Conservation (phyloP, 139 green algal species). For the Protoeuglena noctilucae region DNA sequence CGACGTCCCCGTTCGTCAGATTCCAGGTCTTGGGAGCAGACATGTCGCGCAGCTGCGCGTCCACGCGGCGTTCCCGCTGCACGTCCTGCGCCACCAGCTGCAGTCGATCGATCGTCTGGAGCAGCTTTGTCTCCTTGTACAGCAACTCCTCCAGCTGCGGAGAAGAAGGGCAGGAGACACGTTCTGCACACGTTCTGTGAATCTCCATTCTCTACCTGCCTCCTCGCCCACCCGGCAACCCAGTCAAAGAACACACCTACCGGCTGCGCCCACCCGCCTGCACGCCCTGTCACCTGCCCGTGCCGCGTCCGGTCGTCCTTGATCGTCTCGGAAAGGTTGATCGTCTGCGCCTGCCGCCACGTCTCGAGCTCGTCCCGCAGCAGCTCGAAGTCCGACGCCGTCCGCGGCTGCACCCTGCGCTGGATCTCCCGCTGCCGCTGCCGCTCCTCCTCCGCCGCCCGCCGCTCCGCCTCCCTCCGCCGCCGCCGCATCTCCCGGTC, state of each 20-base stretch:
- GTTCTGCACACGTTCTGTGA: too few species aligned
- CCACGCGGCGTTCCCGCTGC: conserved; percentile 30
- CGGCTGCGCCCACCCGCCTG: too few species aligned
- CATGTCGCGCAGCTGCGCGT: conserved; percentile 30
- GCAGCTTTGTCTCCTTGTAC: conserved; percentile 51
- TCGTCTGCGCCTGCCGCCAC: conserved; percentile 49
- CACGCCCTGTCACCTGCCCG: too few species aligned
- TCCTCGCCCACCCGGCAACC: too few species aligned
- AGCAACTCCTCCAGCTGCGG: not conserved
- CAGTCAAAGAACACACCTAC: too few species aligned
- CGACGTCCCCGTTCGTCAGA: conserved; percentile 27
- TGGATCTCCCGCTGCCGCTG: conserved; percentile 37
- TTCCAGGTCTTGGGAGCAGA: conserved; percentile 43
- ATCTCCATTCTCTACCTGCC: too few species aligned
- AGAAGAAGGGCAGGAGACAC: too few species aligned
- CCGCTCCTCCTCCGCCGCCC: conserved; percentile 1
- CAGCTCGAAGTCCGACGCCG: conserved; percentile 54
- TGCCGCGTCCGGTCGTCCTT: conserved; percentile 44
- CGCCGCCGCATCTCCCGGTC: not conserved
- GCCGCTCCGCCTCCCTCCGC: not conserved
- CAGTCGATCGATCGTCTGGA: conserved; percentile 47
- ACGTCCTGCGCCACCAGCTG: conserved; percentile 34
- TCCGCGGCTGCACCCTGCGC: conserved; percentile 56
- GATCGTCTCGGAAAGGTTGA: conserved; percentile 43
- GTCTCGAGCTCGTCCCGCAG: conserved; percentile 60